Base-by-base conservation (phyloP, 2,329 filamentous ascomycete genomes). In the Claviceps cyperi region DNA sequence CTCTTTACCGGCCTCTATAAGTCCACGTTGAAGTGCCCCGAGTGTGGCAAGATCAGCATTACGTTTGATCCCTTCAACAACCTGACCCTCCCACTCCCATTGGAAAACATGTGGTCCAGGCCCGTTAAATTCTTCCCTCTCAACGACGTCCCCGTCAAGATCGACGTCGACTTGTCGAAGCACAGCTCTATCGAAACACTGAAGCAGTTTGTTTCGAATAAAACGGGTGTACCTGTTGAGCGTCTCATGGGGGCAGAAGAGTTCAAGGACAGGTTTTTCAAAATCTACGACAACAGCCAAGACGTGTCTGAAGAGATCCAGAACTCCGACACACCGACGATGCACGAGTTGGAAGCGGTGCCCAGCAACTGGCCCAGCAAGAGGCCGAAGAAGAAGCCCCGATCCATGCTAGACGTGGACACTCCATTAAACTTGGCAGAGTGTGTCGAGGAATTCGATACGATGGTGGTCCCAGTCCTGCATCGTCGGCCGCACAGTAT, bases 31-130 rank as follows among this genome's bases (percentile, higher is more conserved):
- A 84, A 92, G 55, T 98, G 92, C 62, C 92, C 92, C 0, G 78
- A 77, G 7, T 98, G 92, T 64, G 77, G 84, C 58, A 98, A 97
- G 69, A 85, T 97, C 66, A 96, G 90, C 76, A 95, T 98, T 59
- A 97, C 92, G 0, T 98, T 98, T 61, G 92, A 98, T 63, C 92
- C 92, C 0, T 98, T 94, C 73, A 96, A 89, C 65, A 92, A 94
- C 56, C 70, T 98, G 52, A 96, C 92, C 0, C 71, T 98, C 22
- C 92, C 94, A 51, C 71, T 98, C 36, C 92, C 92, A 0, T 80
- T 95, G 50, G 84, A 92, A 63, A 89, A 84, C 55, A 76, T 87
- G 43, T 95, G 88, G 84, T 75, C 72, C 52, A 83, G 84, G 55
- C 74, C 76, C 1, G 71, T 97, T 57, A 83, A 78, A 50, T 96